Evolutionary conservation across 257 asterid genomes (phyloP), one percentile per base, ranked within the genome.

Genomic region (Solanum chmielewskii): DNA sequence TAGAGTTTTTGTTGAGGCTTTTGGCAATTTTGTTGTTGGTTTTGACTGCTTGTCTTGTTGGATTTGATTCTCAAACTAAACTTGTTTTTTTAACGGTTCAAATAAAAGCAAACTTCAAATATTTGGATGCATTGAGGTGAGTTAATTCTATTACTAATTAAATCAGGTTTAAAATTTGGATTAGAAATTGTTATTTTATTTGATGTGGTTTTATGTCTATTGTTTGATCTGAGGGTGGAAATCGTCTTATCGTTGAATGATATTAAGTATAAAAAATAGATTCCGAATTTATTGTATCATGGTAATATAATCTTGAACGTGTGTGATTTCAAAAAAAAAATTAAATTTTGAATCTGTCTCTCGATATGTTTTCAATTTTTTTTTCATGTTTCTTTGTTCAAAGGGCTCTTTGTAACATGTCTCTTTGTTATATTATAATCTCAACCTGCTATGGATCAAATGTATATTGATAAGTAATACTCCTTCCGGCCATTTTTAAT

Each of bases 41-140:
- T 5, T 85, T 94, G 45, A 83, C 94, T 5, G 92, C 90, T 21
- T 91, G 89, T 86, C 91, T 95, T 42, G 89, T 94, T 39, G 94
- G 93, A 49, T 88, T 91, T 21, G 94, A 92, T 86, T 16, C 90
- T 20, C 93, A 96, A 88, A 94, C 96, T 2, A 95, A 95, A 88
- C 7, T 90, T 33, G 29, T 96, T 52, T 92, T 92, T 88, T 80
- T 59, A 76, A 10, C 91, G 1, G 1, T 89, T 11, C 31, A 84
- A 20, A 91, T 78, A 68, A 95, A 88, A 39, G 99, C 98, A 49
- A 88, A 92, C 20, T 93, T 74, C 92, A 91, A 87, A 45, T 95
- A 90, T 89, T 59, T 93, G 87, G 29, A 91, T 62, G 92, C 88
- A 77, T 85, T 96, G 42, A 66, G 68, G 98, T 95, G 83, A 47